Evolutionary conservation across 2,329 filamentous ascomycete species (phyloP), one percentile per base, ranked within the genome.

Genomic region (Neofusicoccum kwambonambiense): DNA sequence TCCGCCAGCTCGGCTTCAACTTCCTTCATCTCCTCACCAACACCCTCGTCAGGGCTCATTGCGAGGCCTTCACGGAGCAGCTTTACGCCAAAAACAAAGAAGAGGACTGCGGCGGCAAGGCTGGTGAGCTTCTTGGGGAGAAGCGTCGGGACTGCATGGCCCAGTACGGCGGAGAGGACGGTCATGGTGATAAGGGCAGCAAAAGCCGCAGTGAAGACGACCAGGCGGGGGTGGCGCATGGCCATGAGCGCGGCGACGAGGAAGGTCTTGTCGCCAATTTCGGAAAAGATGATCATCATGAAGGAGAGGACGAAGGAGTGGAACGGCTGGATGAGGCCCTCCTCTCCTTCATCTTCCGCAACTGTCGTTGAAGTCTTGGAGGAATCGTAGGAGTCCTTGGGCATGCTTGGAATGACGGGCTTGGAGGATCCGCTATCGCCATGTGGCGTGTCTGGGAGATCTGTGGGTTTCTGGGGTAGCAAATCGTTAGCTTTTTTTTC

Each of bases 181-280:
- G 95, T 99, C 95, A 99, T 99, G 75, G 91, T 86, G 66, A 97
- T 87, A 51, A 99, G 84, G 9, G 95, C 96, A 62, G 89, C 88
- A 72, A 97, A 94, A n/a, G 95, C 95, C 7, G 95, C 93, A 1
- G 92, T 91, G 80, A 99, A 99, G 67, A 99, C 95, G 12, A 98
- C 86, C 68, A 97, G 82, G 61, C 95, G 90, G 67, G 95, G 90
- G 73, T 99, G 94, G 76, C 97, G 95, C 95, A 99, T 99, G 12
- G 95, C 95, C 95, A 99, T 99, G 17, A 99, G 86, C 7, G 93
- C 94, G 6, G 95, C 95, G 22, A 99, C 92, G 49, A 99, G 85
- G 82, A 99, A 99, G 0, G 95, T 99, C 81, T 99, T 99, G 86
- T 99, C 95, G 68, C 95, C 95, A 72, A 99, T 88, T 77, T 99